Conservation (phyloP, 2,329 filamentous ascomycete genomes). For the Beauveria scarabaeidicola region DNA sequence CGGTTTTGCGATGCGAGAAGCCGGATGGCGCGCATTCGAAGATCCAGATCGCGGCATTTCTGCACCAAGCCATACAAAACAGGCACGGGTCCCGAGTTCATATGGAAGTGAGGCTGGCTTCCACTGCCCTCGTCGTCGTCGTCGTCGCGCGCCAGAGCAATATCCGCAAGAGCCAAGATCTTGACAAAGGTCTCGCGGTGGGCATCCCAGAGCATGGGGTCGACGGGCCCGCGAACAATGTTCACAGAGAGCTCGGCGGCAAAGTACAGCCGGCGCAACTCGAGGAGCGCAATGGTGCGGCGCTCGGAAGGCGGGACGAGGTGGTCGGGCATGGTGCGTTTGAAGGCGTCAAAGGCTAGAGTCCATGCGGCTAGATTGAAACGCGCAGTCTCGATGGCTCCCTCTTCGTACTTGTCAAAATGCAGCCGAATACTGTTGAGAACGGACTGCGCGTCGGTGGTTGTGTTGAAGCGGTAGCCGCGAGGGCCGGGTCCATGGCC, state of each 20-base stretch:
- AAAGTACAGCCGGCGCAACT: constrained; percentile 6
- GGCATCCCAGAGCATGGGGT: constrained; percentile 8
- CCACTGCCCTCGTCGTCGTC: neutral
- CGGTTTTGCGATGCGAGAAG: constrained; percentile 1
- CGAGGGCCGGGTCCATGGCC: constrained; percentile 8
- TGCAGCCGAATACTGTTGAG: constrained; percentile 10
- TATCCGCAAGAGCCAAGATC: constrained; percentile 7
- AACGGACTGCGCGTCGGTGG: constrained; percentile 2
- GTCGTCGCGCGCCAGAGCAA: neutral
- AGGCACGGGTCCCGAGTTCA: constrained; percentile 7
- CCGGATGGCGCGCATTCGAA: neutral
- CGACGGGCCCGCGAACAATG: neutral
- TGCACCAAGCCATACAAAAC: constrained; percentile 5
- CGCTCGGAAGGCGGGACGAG: neutral
- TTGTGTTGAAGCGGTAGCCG: constrained; percentile 7
- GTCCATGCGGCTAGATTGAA: constrained; percentile 7
- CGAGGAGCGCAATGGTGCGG: constrained; percentile 7
- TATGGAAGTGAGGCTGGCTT: constrained; percentile 4
- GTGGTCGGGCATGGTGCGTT: neutral
- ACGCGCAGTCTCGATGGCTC: neutral
- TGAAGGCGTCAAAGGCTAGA: neutral
- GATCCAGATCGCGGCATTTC: constrained; percentile 4
- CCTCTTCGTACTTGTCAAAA: constrained; percentile 8
- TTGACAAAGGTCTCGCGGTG: constrained; percentile 5
- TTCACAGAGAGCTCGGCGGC: constrained; percentile 7